These are phyloP conservation scores for Pyronema domesticum DNA, from an alignment of 495 filamentous ascomycete species.

Conservation along the genomic window DNA sequence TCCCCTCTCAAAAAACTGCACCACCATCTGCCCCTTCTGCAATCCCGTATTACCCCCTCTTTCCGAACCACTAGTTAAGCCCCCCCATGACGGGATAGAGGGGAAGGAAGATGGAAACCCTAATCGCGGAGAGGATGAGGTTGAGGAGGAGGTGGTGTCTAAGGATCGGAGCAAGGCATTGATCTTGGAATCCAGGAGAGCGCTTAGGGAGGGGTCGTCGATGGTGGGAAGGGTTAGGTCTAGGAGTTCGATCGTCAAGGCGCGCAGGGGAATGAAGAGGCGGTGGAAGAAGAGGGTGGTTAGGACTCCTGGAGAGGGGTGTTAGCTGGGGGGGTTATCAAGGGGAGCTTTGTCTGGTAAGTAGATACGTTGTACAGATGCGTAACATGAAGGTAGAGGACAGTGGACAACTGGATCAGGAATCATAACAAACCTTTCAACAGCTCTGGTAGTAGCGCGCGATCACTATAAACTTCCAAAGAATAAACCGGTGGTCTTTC, in stretches of 20 bases:
- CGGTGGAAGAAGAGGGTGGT: slow-evolving; percentile 99
- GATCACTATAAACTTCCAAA: slow-evolving; percentile 69
- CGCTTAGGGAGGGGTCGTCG: slow-evolving; percentile 77
- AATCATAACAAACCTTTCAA: slow-evolving; percentile 53
- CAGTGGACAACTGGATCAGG: neutral
- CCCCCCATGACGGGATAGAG: too few species aligned
- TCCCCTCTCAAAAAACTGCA: slow-evolving; percentile 91
- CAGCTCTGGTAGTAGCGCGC: slow-evolving; percentile 67
- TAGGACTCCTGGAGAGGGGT: slow-evolving; percentile 48
- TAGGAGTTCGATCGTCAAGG: slow-evolving; percentile 74
- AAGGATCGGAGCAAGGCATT: slow-evolving; percentile 47
- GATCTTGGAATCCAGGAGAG: slow-evolving; percentile 75
- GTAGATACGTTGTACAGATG: too few species aligned
- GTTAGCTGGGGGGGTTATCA: neutral
- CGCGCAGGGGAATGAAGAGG: slow-evolving; percentile 73
- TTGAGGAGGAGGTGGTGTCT: slow-evolving; percentile 5
- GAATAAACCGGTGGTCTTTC: slow-evolving; percentile 60
- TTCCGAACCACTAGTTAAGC: too few species aligned
- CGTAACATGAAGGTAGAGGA: too few species aligned
- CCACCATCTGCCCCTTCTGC: slow-evolving; percentile 30
- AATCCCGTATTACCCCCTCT: neutral
- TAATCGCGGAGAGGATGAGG: neutral
- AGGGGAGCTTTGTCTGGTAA: neutral
- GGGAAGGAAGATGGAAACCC: too few species aligned
- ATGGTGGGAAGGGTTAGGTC: slow-evolving; percentile 81